These are phyloP conservation scores for Linum trigynum DNA, from an alignment of 345 rosid species.

Conservation along the genomic window DNA sequence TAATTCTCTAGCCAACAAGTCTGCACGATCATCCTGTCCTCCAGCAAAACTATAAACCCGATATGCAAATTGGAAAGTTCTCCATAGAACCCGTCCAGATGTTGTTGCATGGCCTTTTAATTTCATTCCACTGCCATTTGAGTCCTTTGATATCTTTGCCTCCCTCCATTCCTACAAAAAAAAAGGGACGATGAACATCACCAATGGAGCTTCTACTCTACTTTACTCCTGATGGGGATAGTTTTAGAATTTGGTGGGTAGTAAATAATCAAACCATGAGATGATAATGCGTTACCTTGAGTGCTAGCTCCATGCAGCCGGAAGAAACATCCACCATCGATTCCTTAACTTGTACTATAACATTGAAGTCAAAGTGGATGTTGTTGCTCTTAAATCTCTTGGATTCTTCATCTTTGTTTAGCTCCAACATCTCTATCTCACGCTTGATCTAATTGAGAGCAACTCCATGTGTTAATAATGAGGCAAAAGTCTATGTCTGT, in stretches of 20 bases:
- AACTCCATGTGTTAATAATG: not conserved
- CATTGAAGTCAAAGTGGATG: slow-evolving; percentile 5
- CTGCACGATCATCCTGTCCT: not conserved
- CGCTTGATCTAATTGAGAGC: not conserved
- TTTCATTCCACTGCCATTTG: slow-evolving; percentile 6
- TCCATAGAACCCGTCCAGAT: not conserved
- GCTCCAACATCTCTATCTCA: not conserved
- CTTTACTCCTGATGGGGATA: no score
- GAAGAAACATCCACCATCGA: slow-evolving; percentile 7
- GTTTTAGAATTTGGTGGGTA: no score
- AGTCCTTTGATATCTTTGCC: not conserved
- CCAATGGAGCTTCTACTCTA: no score
- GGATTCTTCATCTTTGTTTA: slow-evolving; percentile 4
- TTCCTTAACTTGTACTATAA: not conserved
- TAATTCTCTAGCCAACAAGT: not conserved
- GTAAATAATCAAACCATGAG: slow-evolving; percentile 5
- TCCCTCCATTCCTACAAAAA: slow-evolving; percentile 6
- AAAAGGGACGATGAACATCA: slow-evolving; percentile 12
- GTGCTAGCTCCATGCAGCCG: slow-evolving; percentile 4
- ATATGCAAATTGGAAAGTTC: not conserved
- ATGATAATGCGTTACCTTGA: slow-evolving; percentile 1
- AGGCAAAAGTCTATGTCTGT: not conserved
- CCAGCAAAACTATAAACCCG: not conserved
- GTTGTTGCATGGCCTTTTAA: slow-evolving; percentile 5
- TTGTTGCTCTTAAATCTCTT: not conserved